phyloP scores from a whole-genome alignment of 441 rosid species.

The Populus hybrid region DNA sequence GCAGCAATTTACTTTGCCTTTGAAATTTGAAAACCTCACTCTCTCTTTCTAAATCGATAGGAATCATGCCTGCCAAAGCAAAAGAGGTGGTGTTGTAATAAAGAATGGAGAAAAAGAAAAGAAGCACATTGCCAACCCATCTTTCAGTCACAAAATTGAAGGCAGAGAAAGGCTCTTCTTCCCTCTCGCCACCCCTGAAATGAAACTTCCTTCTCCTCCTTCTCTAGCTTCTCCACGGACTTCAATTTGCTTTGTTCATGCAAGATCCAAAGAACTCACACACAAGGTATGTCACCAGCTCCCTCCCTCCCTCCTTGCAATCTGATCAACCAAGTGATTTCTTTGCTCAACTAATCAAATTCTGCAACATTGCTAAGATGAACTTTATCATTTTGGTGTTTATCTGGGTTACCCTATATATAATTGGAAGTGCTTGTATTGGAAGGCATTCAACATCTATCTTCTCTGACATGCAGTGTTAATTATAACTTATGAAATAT shows the following conservation, averaged over 20 bases:
- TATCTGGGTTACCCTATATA: neutral
- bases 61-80: conserved; percentile 30
- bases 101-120: conserved; percentile 13
- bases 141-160: conserved; percentile 24
- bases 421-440: neutral
- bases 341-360: neutral
- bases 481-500: neutral
- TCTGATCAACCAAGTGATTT: neutral
- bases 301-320: neutral
- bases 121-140: conserved; percentile 39
- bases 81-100: too few relatives aligned
- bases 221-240: conserved; percentile 21
- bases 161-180: conserved; percentile 12
- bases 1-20: conserved; percentile 38
- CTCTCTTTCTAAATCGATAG: conserved; percentile 17
- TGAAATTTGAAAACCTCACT: conserved; percentile 39
- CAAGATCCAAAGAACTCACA: conserved; percentile 70
- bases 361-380: neutral
- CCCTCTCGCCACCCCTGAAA: conserved; percentile 1
- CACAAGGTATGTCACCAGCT: conserved; percentile 47
- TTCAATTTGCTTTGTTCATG: conserved; percentile 52
- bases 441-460: neutral
- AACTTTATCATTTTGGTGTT: neutral
- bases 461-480: neutral
- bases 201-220: conserved; percentile 30